phyloP scores from a whole-genome alignment of 352 stramenopile genomes.

The Globisporangium cystogenes region DNA sequence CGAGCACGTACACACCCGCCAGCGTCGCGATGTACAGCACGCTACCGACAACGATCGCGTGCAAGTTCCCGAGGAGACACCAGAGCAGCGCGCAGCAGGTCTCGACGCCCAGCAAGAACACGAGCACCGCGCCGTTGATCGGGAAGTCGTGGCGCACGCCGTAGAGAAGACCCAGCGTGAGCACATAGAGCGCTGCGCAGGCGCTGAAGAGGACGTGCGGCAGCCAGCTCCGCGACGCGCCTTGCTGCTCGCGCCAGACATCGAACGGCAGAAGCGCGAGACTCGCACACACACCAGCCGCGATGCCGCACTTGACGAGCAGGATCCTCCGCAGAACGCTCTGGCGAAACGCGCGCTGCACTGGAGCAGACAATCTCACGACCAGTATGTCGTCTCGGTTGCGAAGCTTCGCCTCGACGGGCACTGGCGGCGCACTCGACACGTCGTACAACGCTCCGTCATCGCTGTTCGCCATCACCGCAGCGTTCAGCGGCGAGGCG shows the following conservation, averaged over 20 bases:
- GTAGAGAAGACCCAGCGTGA: slow-evolving; percentile 17
- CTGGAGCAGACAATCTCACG: background rate
- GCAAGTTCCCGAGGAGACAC: slow-evolving; percentile 1
- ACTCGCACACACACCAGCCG: background rate
- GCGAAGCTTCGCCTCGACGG: background rate
- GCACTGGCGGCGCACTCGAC: background rate
- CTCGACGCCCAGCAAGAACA: slow-evolving; percentile 10
- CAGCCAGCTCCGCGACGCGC: background rate
- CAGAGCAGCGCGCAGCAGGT: slow-evolving; percentile 1
- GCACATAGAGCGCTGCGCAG: slow-evolving; percentile 6
- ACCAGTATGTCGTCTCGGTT: slow-evolving; percentile 9
- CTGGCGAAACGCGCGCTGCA: slow-evolving; percentile 18
- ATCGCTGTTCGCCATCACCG: background rate
- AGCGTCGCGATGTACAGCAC: slow-evolving; percentile 1
- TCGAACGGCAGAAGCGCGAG: slow-evolving; percentile 4
- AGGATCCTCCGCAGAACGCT: slow-evolving; percentile 11
- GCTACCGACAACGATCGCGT: background rate
- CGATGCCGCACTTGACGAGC: slow-evolving; percentile 2
- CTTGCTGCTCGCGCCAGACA: slow-evolving; percentile 2
- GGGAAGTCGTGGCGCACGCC: slow-evolving; percentile 13
- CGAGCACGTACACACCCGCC: background rate
- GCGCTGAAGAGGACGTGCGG: background rate
- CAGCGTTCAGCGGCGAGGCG: background rate
- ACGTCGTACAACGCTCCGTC: background rate
- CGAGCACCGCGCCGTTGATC: slow-evolving; percentile 9